Evolutionary conservation across 139 green algal species (phyloP).

Genomic region (Trebouxia sp.): DNA sequence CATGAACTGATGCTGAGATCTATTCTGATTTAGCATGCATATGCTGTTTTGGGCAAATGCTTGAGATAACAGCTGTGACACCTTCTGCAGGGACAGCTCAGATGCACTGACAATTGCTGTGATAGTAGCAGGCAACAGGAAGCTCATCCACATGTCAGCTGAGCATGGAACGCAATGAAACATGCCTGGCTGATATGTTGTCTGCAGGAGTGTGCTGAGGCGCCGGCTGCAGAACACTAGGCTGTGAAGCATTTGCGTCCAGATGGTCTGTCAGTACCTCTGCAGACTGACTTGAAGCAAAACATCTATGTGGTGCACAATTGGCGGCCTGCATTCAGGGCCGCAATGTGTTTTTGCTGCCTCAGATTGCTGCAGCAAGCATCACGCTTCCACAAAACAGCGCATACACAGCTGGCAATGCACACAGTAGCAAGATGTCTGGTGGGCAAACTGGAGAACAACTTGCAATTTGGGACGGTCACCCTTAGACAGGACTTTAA

Average conservation of each 20-base stretch:
- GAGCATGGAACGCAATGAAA: background rate
- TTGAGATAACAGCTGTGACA: background rate
- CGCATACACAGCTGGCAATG: no score
- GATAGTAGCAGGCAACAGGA: no score
- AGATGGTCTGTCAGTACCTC: background rate
- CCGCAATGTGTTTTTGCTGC: background rate
- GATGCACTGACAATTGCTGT: slow-evolving; percentile 24
- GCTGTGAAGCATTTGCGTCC: background rate
- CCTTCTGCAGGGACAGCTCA: background rate
- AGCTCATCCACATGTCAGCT: background rate
- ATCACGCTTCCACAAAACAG: background rate
- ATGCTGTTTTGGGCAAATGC: background rate
- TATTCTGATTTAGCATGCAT: no score
- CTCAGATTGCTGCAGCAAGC: background rate
- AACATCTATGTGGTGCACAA: background rate
- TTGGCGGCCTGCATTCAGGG: background rate
- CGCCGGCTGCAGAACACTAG: background rate
- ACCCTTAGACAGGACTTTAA: background rate
- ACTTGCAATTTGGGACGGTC: background rate
- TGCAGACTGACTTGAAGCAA: background rate
- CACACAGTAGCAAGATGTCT: no score
- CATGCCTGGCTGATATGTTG: background rate
- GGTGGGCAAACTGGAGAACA: no score
- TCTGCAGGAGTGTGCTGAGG: background rate
- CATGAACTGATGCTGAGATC: slow-evolving; percentile 22